Conservation (phyloP, 2,329 filamentous ascomycete genomes). For the Fusarium oxysporum region DNA sequence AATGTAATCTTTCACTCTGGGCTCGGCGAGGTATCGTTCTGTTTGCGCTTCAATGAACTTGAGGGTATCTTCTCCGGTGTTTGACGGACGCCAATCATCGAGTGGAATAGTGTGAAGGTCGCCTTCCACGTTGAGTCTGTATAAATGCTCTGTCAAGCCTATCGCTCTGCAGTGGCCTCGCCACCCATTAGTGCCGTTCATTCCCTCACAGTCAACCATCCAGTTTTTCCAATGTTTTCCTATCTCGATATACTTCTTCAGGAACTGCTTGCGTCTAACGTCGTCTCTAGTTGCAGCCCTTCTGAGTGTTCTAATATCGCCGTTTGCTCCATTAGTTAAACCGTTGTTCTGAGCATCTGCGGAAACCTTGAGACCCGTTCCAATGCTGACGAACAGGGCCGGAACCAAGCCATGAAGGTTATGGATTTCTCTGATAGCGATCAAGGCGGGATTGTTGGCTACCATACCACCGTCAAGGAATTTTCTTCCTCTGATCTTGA, state of each 20-base stretch:
- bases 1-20: accelerated
- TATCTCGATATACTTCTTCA: background rate
- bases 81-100: background rate
- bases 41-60: background rate
- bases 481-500: background rate
- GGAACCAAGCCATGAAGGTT: background rate
- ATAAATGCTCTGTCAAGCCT: background rate
- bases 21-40: background rate
- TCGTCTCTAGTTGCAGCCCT: background rate
- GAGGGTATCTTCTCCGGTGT: background rate
- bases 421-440: background rate
- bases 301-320: background rate
- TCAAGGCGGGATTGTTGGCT: background rate
- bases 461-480: slow-evolving; percentile 2
- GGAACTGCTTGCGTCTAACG: background rate
- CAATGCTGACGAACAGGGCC: background rate
- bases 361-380: background rate
- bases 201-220: slow-evolving; percentile 1
- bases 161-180: background rate
- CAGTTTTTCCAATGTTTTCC: background rate
- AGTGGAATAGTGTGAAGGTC: background rate
- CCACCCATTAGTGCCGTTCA: background rate
- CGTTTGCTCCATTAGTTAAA: background rate
- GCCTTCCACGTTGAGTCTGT: slow-evolving; percentile 2
- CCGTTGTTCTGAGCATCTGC: accelerated